Base-by-base conservation (phyloP, 2,329 filamentous ascomycete species). In the Dactylellina haptotyla region DNA sequence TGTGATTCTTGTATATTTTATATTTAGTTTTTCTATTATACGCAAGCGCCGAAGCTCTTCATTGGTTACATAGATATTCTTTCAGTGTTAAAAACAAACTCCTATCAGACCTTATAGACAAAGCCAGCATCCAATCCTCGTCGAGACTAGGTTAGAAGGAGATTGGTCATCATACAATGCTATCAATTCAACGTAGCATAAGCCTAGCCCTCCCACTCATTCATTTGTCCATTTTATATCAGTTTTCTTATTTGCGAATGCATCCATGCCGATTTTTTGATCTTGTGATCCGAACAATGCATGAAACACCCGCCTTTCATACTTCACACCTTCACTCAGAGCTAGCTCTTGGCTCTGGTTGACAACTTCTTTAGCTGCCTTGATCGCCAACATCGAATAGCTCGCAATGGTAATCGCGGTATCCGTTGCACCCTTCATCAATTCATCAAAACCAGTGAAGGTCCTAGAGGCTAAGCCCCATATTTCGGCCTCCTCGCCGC, bases 331-430 rank as follows among this genome's bases (percentile, higher is more conserved):
- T 79, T 98, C 95, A 77, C 90, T 84, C 71, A 99, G 83, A 2
- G 89, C 85, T 77, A 97, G 82, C 78, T 99, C 95, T 84, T 98
- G 93, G 81, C 93, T 97, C 88, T 97, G 98, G 81, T 98, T 97
- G 64, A 99, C 94, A n/a, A 95, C 94, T 85, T 99, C 95, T 85
- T 99, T 99, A 66, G 87, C 90, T 9, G 91, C 95, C 83, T 92
- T 88, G 69, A 96, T 88, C 1, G 94, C 91, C n/a, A 99, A 89
- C 79, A 86, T 88, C 58, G 91, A 93, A 82, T 95, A 92, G 0
- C 90, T 84, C 0, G 95, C 93, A 83, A 99, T 97, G 58, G 88
- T 93, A 84, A 91, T 92, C 1, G 95, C 95, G 16, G 92, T 94
- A 80, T 89, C 87, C 73, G 97, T 81, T 1, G 93, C 89, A 63